Base-by-base conservation (phyloP, 345 rosid species). In the Acer yangbiense region DNA sequence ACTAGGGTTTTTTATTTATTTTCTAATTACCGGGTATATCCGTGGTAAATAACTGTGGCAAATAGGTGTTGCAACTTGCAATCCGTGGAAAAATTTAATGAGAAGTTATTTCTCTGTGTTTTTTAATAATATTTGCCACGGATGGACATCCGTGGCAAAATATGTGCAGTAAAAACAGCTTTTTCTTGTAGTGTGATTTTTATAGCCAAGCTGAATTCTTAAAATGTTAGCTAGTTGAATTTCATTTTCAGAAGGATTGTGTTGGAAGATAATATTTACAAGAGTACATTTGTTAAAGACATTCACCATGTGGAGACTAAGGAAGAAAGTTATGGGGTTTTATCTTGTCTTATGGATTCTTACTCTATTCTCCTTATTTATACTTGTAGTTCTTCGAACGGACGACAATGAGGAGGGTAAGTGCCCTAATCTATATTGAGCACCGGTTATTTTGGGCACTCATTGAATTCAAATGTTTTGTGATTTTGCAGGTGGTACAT, bases 391-490 rank as follows among this genome's bases (percentile, higher is more conserved):
- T 69, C 98, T 96, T 67, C 84, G 98, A 46, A 98, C 98, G 3
- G 98, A 96, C 75, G 99, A 96, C 65, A 96, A 96, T 58, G 98
- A 98, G 84, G 98, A 96, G 85, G 98, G 99, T 95, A 84, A 82
- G 85, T 68, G 25, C 77, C 62, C 1, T 35, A 54, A 32, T 44
- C 7, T 8, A 4, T 75, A 25, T 1, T 57, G 3, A 69, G 6
- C 14, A 1, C 2, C 41, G 18, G 21, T 39, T 68, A 12, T 78
- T 41, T 65, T 14, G 6, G 44, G 52, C 10, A 55, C 44, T 70
- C 32, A 0, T 68, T 60, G 55, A 68, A 54, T 60, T 25, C 9
- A 32, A 71, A 55, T 66, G 18, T 72, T 73, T 69, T 23, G 10
- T 25, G 27, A 25, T 1, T 25, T 25, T 25, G 27, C 27, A 96